Percentiles rank a stretch among this genome's conserved stretches.
Conservation (phyloP, 345 rosid species). For the Euclidium syriacum region DNA sequence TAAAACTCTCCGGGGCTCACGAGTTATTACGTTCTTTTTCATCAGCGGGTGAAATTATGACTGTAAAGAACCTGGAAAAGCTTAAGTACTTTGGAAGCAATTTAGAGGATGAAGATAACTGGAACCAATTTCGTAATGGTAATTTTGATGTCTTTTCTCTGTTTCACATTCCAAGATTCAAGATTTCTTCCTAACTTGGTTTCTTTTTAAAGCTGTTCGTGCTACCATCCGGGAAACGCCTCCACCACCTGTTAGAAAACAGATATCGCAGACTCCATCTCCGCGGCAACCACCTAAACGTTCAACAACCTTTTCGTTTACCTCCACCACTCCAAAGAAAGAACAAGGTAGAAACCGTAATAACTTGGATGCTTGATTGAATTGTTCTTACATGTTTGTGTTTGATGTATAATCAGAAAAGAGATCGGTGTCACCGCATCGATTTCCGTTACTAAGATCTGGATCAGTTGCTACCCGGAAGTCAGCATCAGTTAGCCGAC, state of each 20-base stretch:
- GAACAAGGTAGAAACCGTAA: constrained; percentile 42
- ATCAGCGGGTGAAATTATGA: constrained; percentile 79
- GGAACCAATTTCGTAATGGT: constrained; percentile 82
- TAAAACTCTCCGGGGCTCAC: not conserved
- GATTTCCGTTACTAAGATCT: constrained; percentile 75
- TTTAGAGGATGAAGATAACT: constrained; percentile 72
- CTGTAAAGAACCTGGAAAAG: constrained; percentile 46
- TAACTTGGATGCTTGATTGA: not conserved
- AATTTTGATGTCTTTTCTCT: constrained; percentile 2
- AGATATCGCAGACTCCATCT: constrained; percentile 63
- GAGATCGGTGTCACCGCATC: constrained; percentile 65
- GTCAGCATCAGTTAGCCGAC: constrained; percentile 49
- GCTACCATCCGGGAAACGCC: constrained; percentile 70
- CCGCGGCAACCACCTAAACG: constrained; percentile 50
- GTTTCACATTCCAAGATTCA: not conserved
- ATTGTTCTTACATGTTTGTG: not conserved
- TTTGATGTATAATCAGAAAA: constrained; percentile 50
- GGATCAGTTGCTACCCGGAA: constrained; percentile 57
- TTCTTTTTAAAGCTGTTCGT: constrained; percentile 53
- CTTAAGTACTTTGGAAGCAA: constrained; percentile 62
- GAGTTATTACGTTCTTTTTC: not conserved
- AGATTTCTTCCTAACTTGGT: constrained; percentile 3
- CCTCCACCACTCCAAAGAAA: constrained; percentile 53
- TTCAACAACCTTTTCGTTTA: constrained; percentile 72
- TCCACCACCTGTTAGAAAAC: constrained; percentile 46